These are phyloP conservation scores for Salix suchowensis DNA, from an alignment of 345 rosid species.

Conservation along the genomic window DNA sequence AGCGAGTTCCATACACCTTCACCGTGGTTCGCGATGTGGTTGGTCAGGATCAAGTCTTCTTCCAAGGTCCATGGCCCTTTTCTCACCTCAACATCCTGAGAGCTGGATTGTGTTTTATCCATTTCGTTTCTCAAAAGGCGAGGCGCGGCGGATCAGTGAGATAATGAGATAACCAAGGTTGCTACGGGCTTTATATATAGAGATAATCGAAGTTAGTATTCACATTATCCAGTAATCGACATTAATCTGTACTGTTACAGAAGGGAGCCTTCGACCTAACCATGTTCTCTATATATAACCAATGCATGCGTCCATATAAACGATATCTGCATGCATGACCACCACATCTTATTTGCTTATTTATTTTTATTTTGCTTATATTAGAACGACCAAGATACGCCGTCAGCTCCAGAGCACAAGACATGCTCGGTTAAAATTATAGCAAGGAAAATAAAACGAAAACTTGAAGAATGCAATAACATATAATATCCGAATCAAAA, in stretches of 20 bases:
- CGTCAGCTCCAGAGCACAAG: too few relatives aligned
- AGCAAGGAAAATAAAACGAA: too few relatives aligned
- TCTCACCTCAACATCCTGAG: constrained; percentile 79
- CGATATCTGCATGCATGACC: constrained; percentile 8
- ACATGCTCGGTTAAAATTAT: too few relatives aligned
- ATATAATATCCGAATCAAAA: too few relatives aligned
- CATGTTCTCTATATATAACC: constrained; percentile 30
- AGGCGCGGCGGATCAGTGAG: background rate
- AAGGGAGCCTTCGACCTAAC: constrained; percentile 27
- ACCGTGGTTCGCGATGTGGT: constrained; percentile 85
- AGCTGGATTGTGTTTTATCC: constrained; percentile 53
- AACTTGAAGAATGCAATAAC: too few relatives aligned
- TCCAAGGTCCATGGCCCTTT: constrained; percentile 99
- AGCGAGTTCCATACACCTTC: constrained; percentile 97
- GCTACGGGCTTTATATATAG: constrained; percentile 44
- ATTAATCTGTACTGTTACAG: background rate
- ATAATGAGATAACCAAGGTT: background rate
- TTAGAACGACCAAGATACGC: too few relatives aligned
- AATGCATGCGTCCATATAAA: constrained; percentile 22
- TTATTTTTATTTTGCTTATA: too few relatives aligned
- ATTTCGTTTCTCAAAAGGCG: constrained; percentile 21
- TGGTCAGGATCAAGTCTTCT: constrained; percentile 87
- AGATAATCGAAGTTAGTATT: constrained; percentile 1
- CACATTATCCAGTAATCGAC: background rate
- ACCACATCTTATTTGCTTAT: background rate